These are phyloP conservation scores for Echria macrotheca DNA, from an alignment of 495 filamentous ascomycete species.

Conservation along the genomic window DNA sequence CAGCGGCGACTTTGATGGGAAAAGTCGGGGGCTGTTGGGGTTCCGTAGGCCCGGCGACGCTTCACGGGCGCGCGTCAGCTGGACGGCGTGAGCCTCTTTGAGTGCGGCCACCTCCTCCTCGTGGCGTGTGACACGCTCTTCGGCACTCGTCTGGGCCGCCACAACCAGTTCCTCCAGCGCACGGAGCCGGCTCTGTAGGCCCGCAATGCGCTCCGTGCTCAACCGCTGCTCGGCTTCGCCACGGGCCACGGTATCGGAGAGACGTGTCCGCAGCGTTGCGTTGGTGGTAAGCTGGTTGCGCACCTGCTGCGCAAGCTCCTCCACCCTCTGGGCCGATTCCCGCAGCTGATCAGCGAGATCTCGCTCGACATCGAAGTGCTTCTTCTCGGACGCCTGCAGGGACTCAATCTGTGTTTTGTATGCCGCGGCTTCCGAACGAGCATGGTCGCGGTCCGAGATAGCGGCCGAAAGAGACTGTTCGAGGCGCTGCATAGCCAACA, in stretches of 20 bases:
- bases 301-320: conserved; percentile 70
- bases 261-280: conserved; percentile 64
- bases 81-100: conserved; percentile 69
- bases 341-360: conserved; percentile 60
- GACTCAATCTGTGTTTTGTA: conserved; percentile 59
- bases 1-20: conserved; percentile 52
- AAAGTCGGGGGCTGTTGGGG: conserved; percentile 37
- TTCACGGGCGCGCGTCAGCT: conserved; percentile 70
- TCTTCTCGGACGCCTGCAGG: conserved; percentile 54
- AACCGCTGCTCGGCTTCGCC: conserved; percentile 80
- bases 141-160: conserved; percentile 75
- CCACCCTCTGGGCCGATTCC: conserved; percentile 67
- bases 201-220: conserved; percentile 73
- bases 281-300: conserved; percentile 73
- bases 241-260: conserved; percentile 77
- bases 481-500: conserved; percentile 55
- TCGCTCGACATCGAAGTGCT: conserved; percentile 58
- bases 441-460: conserved; percentile 67
- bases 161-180: conserved; percentile 78
- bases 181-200: conserved; percentile 73
- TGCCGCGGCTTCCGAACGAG: conserved; percentile 52
- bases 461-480: conserved; percentile 59
- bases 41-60: conserved; percentile 29
- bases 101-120: conserved; percentile 78
- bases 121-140: conserved; percentile 73